Evolutionary conservation across 73 alveolate species (phyloP).

Genomic region (Tetrahymena malaccensis): DNA sequence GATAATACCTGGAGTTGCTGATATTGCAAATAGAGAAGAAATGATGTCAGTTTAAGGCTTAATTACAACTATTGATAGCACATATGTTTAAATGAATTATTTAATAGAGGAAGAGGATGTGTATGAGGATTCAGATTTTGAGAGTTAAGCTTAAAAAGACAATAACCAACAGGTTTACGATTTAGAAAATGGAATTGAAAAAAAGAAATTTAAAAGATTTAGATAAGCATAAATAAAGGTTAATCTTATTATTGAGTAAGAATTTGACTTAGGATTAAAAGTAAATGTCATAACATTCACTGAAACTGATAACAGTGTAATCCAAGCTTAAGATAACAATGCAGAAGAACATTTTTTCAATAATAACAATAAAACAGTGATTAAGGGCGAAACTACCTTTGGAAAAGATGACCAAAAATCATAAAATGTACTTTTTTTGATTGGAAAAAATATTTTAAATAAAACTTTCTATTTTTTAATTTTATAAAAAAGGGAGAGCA

Average conservation of each 20-base stretch:
- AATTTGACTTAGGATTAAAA: background rate
- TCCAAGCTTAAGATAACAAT: background rate
- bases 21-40: conserved; percentile 18
- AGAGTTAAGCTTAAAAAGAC: conserved; percentile 16
- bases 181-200: conserved; percentile 2
- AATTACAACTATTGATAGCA: conserved; percentile 5
- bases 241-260: background rate
- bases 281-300: background rate
- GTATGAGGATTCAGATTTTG: conserved; percentile 5
- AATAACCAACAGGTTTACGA: conserved; percentile 7
- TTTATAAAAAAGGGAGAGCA: background rate
- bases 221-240: conserved; percentile 3
- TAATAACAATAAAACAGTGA: background rate
- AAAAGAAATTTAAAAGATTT: background rate
- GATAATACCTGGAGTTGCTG: conserved; percentile 25
- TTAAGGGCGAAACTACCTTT: background rate
- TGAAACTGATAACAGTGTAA: background rate
- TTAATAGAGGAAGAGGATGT: conserved; percentile 22
- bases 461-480: no score
- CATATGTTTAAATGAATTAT: conserved; percentile 19
- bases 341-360: background rate
- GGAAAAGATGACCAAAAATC: conserved; percentile 8
- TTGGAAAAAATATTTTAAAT: no score
- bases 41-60: conserved; percentile 6
- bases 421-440: background rate